Percentiles rank a stretch among this genome's conserved stretches.
Evolutionary conservation across 352 stramenopile species (phyloP).

Genomic region (Aphanomyces cochlioides): DNA sequence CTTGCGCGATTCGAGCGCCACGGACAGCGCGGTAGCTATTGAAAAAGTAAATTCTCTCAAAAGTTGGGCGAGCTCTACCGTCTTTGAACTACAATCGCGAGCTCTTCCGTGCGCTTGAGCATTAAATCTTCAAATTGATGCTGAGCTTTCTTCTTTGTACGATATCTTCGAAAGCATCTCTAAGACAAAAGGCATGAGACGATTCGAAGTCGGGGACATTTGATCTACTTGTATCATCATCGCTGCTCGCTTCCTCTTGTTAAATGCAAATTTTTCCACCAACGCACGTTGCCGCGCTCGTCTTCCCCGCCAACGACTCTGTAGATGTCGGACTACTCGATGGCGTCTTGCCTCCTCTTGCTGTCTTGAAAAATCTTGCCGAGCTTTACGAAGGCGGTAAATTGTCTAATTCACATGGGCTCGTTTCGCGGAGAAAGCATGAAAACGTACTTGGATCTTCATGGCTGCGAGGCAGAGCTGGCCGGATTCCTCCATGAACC

Average conservation of each 20-base stretch:
- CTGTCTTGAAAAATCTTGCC: constrained; percentile 33
- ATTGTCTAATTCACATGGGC: constrained; percentile 43
- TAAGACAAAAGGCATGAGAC: constrained; percentile 4
- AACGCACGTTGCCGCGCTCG: constrained; percentile 46
- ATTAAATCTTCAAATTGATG: constrained; percentile 42
- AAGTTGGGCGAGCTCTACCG: background rate
- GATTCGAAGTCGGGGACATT: background rate
- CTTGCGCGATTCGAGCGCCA: constrained; percentile 40
- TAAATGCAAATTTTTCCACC: constrained; percentile 46
- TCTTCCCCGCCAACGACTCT: constrained; percentile 63
- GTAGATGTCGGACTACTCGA: constrained; percentile 49
- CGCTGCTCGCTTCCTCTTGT: constrained; percentile 47
- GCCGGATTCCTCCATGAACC: constrained; percentile 56
- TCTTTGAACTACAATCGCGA: constrained; percentile 50
- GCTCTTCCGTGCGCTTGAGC: constrained; percentile 47
- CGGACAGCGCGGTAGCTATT: constrained; percentile 48
- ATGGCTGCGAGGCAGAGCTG: constrained; percentile 53
- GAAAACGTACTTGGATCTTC: constrained; percentile 46
- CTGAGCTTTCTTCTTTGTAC: constrained; percentile 40
- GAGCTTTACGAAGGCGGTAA: constrained; percentile 48
- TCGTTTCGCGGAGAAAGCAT: background rate
- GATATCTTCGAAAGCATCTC: constrained; percentile 43
- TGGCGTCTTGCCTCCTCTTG: constrained; percentile 43
- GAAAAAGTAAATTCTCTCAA: background rate
- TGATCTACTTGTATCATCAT: constrained; percentile 49